These are phyloP conservation scores for Lophiotrema nucula DNA, from an alignment of 495 filamentous ascomycete species.

Conservation along the genomic window DNA sequence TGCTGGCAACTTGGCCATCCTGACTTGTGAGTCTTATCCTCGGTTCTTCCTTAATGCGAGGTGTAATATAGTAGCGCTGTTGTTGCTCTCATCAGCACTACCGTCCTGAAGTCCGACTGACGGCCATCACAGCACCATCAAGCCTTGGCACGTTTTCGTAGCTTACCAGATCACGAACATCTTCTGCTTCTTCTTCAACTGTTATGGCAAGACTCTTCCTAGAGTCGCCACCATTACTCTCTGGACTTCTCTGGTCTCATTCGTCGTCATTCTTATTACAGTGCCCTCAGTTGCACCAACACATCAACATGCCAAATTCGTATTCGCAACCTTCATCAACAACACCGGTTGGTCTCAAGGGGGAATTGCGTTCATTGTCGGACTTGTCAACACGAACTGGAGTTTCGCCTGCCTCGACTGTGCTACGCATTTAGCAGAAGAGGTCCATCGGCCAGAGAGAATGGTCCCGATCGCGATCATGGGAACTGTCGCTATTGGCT, in stretches of 20 bases:
- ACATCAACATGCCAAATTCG: constrained; percentile 56
- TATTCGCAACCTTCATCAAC: constrained; percentile 63
- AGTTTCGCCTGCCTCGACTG: constrained; percentile 61
- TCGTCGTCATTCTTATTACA: constrained; percentile 55
- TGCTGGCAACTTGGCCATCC: constrained; percentile 61
- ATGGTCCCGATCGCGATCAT: constrained; percentile 57
- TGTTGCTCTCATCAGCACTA: not conserved
- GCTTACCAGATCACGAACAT: constrained; percentile 53
- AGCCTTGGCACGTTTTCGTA: constrained; percentile 56
- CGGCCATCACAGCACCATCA: constrained; percentile 43
- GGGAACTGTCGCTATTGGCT: constrained; percentile 59
- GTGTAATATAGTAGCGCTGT: too few species aligned
- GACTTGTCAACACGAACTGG: constrained; percentile 62
- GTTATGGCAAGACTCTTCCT: constrained; percentile 54
- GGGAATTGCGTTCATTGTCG: constrained; percentile 65
- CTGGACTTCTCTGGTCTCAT: constrained; percentile 54
- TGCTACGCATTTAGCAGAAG: constrained; percentile 64
- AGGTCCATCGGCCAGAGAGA: constrained; percentile 52
- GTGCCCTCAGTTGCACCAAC: constrained; percentile 56
- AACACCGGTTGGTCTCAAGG: constrained; percentile 59
- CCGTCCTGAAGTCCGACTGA: constrained; percentile 13
- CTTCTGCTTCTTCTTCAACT: constrained; percentile 61
- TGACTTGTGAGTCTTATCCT: constrained; percentile 53
- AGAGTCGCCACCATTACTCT: constrained; percentile 51
- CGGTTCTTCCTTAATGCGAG: too few species aligned